These are phyloP conservation scores for Didymella keratinophila DNA, from an alignment of 2,329 filamentous ascomycete species.

Conservation along the genomic window DNA sequence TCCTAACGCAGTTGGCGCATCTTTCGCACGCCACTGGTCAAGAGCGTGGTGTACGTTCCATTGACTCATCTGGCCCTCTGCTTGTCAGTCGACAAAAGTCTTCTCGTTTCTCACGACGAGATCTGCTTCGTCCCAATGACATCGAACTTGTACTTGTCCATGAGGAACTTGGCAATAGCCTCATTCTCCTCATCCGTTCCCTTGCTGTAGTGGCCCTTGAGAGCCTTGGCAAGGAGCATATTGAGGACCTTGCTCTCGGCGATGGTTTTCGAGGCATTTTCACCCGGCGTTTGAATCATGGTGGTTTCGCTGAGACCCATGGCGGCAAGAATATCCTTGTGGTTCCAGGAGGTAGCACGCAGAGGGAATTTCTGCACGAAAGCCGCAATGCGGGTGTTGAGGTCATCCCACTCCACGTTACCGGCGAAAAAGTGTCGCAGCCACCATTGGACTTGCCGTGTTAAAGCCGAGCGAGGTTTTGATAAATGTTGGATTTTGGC, in stretches of 20 bases:
- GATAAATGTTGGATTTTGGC: neutral
- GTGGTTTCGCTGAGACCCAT: slow-evolving; percentile 31
- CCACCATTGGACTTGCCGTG: slow-evolving; percentile 23
- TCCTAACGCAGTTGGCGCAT: neutral
- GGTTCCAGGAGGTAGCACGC: slow-evolving; percentile 33
- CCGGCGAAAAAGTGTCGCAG: slow-evolving; percentile 25
- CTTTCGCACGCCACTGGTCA: neutral
- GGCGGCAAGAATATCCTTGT: slow-evolving; percentile 33
- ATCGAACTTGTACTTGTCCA: slow-evolving; percentile 28
- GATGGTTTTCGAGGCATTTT: slow-evolving; percentile 11
- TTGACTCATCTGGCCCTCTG: neutral
- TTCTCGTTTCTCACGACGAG: slow-evolving; percentile 3
- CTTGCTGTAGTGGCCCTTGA: slow-evolving; percentile 30
- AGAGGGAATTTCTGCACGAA: slow-evolving; percentile 31
- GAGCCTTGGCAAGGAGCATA: slow-evolving; percentile 32
- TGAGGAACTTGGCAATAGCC: slow-evolving; percentile 31
- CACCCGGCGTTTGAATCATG: slow-evolving; percentile 2
- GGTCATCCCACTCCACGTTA: slow-evolving; percentile 25
- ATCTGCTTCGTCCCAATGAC: slow-evolving; percentile 11
- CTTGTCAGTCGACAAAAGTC: slow-evolving; percentile 25
- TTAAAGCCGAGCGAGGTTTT: neutral
- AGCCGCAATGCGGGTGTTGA: slow-evolving; percentile 27
- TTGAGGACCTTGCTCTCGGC: slow-evolving; percentile 24
- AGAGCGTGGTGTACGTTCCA: neutral
- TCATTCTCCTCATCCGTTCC: slow-evolving; percentile 30